A percentile compares a stretch with the other conserved stretches of the same genome.
phyloP scores from a whole-genome alignment of 2,329 filamentous ascomycete species.

The Cercospora sp. region DNA sequence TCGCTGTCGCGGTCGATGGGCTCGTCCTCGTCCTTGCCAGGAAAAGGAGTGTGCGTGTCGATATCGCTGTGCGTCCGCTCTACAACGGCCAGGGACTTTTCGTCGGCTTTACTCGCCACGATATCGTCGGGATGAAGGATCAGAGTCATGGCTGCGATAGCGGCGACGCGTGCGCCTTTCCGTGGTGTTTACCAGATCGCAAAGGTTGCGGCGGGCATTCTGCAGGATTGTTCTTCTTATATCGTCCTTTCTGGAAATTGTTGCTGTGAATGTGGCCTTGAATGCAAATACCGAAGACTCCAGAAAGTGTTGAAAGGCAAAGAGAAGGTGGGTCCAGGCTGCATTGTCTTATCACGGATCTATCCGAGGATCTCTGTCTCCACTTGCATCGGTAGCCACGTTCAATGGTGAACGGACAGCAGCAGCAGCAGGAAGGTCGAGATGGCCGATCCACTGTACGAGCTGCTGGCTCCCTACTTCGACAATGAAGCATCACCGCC shows the following conservation, averaged over 20 bases:
- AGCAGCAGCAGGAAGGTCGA: background rate
- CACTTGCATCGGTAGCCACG: background rate
- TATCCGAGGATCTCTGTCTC: background rate
- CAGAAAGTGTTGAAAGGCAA: constrained; percentile 4
- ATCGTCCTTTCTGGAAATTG: no score
- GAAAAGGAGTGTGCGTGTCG: constrained; percentile 50
- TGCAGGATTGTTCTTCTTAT: background rate
- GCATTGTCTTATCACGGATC: constrained; percentile 3
- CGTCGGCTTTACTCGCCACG: constrained; percentile 28
- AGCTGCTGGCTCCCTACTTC: constrained; percentile 67
- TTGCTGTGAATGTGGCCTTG: background rate
- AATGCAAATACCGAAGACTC: background rate
- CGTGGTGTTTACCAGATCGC: background rate
- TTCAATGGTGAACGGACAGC: background rate
- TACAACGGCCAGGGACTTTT: constrained; percentile 44
- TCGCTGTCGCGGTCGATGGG: constrained; percentile 40
- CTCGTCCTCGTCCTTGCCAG: constrained; percentile 36
- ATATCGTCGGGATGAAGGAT: constrained; percentile 35
- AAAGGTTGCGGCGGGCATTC: background rate
- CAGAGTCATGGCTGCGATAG: constrained; percentile 22
- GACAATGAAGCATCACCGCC: constrained; percentile 46
- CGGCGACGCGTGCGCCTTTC: background rate
- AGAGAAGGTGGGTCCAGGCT: background rate
- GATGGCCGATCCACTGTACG: constrained; percentile 65
- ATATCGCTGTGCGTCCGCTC: constrained; percentile 48